Evolutionary conservation across 768 basidiomycete species (phyloP), one percentile per base, ranked within the genome.

Genomic region (Xerocomellus intermedius): DNA sequence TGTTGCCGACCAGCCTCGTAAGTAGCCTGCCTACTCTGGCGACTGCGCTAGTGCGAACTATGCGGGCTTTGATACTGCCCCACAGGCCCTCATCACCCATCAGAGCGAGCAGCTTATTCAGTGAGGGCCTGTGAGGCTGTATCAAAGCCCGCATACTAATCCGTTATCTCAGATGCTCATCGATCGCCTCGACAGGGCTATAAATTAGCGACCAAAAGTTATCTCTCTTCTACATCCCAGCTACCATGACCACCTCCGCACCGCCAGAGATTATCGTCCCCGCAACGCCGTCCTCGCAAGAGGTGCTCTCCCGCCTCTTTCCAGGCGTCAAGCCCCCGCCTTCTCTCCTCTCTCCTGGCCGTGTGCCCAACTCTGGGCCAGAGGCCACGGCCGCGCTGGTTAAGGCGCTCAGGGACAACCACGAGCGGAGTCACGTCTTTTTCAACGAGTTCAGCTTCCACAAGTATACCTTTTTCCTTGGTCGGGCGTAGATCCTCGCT

Each of bases 381-480:
- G 68, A 73, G 12, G 76, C 80, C 1, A 76, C 75, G 1, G 64
- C 65, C 21, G 66, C 72, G 3, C 60, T 82, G 30, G 69, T 74
- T 10, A 66, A 69, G 21, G 65, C 75, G 2, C 70, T 85, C 50
- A 76, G 72, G 55, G 75, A 80, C n/a, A 82, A 84, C 63, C 77
- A 81, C 58, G 74, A 77, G 30, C 76, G 73, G 17, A 77, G 75
- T 66, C 82, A 85, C 62, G 64, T 79, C 28, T 85, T 81, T 63
- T 82, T 84, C 69, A 79, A 83, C 55, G 58, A 69, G 17, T 67
- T 60, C 28, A 65, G 68, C 8, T 69, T 71, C 54, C 71, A 71
- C 60, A 71, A 70, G 67, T 72, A 52, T 21, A 64, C 55, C 2
- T 33, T 33, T 13, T 41, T 33, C 42, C 42, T 28, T 33, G 8